Evolutionary conservation across 352 stramenopile genomes (phyloP), one percentile per base, ranked within the genome.

Genomic region (Globisporangium paroecandrum): DNA sequence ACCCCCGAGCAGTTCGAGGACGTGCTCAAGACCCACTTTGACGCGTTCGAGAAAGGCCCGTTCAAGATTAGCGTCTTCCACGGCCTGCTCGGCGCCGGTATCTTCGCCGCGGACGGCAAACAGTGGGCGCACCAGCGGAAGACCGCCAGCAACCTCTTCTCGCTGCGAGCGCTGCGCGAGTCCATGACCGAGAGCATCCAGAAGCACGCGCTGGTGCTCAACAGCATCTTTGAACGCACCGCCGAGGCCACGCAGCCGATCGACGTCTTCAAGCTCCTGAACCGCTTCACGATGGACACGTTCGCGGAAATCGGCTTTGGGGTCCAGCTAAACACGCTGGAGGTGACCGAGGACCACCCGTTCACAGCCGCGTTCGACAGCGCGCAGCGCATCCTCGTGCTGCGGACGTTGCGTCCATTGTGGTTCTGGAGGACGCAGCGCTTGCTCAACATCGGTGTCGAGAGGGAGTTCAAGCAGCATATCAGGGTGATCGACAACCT

Each of bases 291-390:
- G 29, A 79, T 85, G n/a, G 75, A 87, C 10, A 68, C 71, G 18
- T 85, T 90, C 58, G 62, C 74, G 1, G 66, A 85, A 27, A 79
- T 89, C 34, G 82, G 65, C 3, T 79, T 89, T 63, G 75, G 73
- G 24, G 24, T 73, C 6, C 12, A 76, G 5, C 12, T 81, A 8
- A 43, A 59, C 10, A 54, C 49, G 8, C 73, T 81, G 15, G 54
- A 69, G 1, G 7, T n/a, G 7, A 18, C 62, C 18, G 43, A 62
- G 4, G 63, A 77, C 20, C 66, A 72, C 15, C 66, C 69, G 10
- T 77, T 83, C 34, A 60, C 76, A 43, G 47, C 25, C 0, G 77
- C 74, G 2, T 80, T 93, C 34, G 78, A 90, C 36, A 64, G 38
- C 4, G 75, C 71, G 0, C 69, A 78, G 57, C 71, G 68, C 22